Conservation (phyloP, 768 basidiomycete species). For the Pulveroboletus ravenelii region DNA sequence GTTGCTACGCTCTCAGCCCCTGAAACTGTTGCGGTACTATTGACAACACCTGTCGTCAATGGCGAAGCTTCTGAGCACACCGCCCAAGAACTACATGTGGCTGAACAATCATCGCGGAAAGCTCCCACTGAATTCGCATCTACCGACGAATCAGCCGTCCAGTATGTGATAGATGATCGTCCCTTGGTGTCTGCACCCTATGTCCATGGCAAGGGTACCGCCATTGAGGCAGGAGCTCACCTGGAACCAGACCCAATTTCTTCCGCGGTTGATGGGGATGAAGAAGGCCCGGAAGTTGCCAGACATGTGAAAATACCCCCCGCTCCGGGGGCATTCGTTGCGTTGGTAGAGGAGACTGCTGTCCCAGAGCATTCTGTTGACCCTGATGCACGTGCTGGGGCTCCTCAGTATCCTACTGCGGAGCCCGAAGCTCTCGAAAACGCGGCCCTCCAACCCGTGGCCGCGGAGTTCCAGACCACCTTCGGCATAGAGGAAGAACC, state of each 20-base stretch:
- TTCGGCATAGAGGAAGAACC: neutral
- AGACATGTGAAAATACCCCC: conserved; percentile 10
- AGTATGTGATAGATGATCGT: conserved; percentile 4
- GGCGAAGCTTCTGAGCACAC: neutral
- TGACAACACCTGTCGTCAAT: neutral
- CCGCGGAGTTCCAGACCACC: conserved; percentile 5
- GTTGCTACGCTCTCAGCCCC: conserved; percentile 1
- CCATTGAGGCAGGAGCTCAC: conserved; percentile 13
- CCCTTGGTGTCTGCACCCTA: neutral
- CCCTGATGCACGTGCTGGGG: neutral
- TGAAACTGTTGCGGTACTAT: conserved; percentile 1
- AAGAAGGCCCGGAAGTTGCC: conserved; percentile 11
- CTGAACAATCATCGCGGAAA: conserved; percentile 4
- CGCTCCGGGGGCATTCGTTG: conserved; percentile 8
- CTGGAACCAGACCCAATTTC: neutral
- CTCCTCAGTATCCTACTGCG: neutral
- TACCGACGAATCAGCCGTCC: conserved; percentile 4
- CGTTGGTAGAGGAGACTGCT: conserved; percentile 16
- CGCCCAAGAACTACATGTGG: conserved; percentile 2
- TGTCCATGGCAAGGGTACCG: neutral
- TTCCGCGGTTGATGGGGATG: conserved; percentile 1
- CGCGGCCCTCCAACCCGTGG: neutral
- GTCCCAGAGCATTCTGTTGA: conserved; percentile 3
- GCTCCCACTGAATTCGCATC: conserved; percentile 4
- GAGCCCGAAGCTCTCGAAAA: neutral